Conservation (phyloP, 1,284 basidiomycete species). For the Papiliotrema flavescens region DNA sequence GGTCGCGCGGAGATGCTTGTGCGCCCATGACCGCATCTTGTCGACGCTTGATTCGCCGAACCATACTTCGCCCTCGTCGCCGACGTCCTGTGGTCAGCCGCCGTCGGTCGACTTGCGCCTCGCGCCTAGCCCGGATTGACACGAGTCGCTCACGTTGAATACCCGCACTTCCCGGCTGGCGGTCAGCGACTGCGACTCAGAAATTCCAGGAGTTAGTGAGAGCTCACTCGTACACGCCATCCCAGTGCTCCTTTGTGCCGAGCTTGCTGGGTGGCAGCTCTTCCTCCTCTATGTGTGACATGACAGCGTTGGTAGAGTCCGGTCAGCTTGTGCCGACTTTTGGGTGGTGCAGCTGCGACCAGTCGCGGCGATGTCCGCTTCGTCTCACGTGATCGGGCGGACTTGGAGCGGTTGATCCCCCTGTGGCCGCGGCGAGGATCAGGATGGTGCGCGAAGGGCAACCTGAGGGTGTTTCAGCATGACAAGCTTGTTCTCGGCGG, state of each 20-base stretch:
- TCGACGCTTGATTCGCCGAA: constrained; percentile 45
- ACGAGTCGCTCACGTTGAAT: constrained; percentile 29
- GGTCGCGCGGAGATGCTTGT: constrained; percentile 25
- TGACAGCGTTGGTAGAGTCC: not conserved
- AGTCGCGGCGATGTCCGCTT: too few relatives aligned
- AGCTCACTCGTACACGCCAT: constrained; percentile 45
- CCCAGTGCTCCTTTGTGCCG: constrained; percentile 50
- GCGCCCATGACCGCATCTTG: constrained; percentile 48
- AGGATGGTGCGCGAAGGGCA: too few relatives aligned
- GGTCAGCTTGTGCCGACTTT: not conserved
- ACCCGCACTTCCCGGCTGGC: constrained; percentile 47
- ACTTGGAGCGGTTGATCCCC: too few relatives aligned
- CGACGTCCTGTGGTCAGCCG: constrained; percentile 24
- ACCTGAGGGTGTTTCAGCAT: too few relatives aligned
- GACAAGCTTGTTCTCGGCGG: too few relatives aligned
- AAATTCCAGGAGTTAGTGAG: not conserved
- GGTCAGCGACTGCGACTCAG: not conserved
- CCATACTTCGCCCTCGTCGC: constrained; percentile 48
- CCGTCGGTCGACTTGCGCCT: not conserved
- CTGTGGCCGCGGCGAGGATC: too few relatives aligned
- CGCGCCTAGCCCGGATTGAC: not conserved
- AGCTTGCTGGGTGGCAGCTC: constrained; percentile 48
- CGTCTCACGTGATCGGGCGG: too few relatives aligned
- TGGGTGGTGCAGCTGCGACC: too few relatives aligned
- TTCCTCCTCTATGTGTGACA: constrained; percentile 21